These are phyloP conservation scores for Venustampulla echinocandica DNA, from an alignment of 495 filamentous ascomycete species.

Conservation along the genomic window DNA sequence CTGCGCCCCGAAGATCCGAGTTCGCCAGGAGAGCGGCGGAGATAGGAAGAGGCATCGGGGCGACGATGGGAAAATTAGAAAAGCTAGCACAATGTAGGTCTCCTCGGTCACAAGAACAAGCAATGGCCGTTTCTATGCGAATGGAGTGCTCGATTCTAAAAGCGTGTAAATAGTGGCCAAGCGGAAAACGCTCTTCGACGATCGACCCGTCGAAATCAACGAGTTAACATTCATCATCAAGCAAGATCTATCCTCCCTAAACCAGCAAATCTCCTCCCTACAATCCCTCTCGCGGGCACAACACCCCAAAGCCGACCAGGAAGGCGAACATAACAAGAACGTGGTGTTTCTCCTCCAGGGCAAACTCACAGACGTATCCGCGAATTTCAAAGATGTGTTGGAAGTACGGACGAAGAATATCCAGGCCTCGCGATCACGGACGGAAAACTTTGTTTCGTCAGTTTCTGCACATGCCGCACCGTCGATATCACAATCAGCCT, in stretches of 20 bases:
- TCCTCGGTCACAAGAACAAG: no score
- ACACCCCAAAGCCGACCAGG: slow-evolving; percentile 73
- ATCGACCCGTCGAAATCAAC: slow-evolving; percentile 91
- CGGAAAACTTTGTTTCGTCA: slow-evolving; percentile 91
- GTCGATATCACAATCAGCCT: slow-evolving; percentile 56
- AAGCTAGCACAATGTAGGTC: slow-evolving; percentile 73
- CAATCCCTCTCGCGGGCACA: slow-evolving; percentile 64
- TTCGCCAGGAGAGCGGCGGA: slow-evolving; percentile 85
- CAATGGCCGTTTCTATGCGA: background rate
- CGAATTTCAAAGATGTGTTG: slow-evolving; percentile 94
- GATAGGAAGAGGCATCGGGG: slow-evolving; percentile 83
- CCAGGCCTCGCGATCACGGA: slow-evolving; percentile 81
- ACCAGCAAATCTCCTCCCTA: slow-evolving; percentile 73
- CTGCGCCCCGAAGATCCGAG: slow-evolving; percentile 48
- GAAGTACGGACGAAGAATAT: slow-evolving; percentile 98
- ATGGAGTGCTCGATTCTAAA: slow-evolving; percentile 3
- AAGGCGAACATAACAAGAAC: slow-evolving; percentile 96
- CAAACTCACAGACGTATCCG: slow-evolving; percentile 86
- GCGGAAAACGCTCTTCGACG: slow-evolving; percentile 94
- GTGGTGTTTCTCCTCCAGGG: slow-evolving; percentile 89
- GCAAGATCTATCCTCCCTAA: slow-evolving; percentile 86
- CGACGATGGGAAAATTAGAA: slow-evolving; percentile 88
- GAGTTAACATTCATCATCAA: slow-evolving; percentile 96
- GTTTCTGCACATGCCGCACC: slow-evolving; percentile 60
- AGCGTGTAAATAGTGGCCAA: slow-evolving; percentile 67